These are phyloP conservation scores for Xylaria sp. DNA, from an alignment of 2,329 filamentous ascomycete species.

Conservation along the genomic window DNA sequence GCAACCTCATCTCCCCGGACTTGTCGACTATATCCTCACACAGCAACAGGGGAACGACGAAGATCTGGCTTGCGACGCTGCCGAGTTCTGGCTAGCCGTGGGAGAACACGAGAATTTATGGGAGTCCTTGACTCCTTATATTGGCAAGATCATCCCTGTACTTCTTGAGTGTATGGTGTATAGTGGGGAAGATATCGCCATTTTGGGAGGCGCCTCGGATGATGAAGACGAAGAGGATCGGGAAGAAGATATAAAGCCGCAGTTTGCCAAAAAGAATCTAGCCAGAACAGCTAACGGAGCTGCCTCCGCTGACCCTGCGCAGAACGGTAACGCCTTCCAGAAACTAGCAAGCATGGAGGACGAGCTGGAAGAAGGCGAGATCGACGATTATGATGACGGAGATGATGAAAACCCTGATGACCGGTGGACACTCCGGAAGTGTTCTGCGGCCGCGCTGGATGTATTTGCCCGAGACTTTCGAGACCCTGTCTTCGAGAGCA, in stretches of 20 bases:
- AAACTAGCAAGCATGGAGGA: slow-evolving; percentile 68
- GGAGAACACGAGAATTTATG: slow-evolving; percentile 86
- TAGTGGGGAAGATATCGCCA: slow-evolving; percentile 87
- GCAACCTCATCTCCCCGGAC: slow-evolving; percentile 80
- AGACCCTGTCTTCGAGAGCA: slow-evolving; percentile 84
- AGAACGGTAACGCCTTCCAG: slow-evolving; percentile 61
- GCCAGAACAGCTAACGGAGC: slow-evolving; percentile 63
- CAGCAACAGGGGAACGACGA: slow-evolving; percentile 90
- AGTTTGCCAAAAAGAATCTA: slow-evolving; percentile 76
- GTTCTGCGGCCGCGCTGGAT: slow-evolving; percentile 92
- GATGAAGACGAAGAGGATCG: slow-evolving; percentile 93
- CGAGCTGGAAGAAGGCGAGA: slow-evolving; percentile 85
- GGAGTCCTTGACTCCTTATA: slow-evolving; percentile 75
- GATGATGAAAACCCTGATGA: slow-evolving; percentile 87
- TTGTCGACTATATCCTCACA: slow-evolving; percentile 90
- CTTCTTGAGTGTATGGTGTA: slow-evolving; percentile 96
- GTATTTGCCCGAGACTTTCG: slow-evolving; percentile 92
- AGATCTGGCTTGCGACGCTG: slow-evolving; percentile 89
- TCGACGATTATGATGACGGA: slow-evolving; percentile 75
- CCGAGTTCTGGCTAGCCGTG: slow-evolving; percentile 95
- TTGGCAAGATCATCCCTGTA: slow-evolving; percentile 86
- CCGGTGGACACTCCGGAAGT: slow-evolving; percentile 94
- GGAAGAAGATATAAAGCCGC: slow-evolving; percentile 87
- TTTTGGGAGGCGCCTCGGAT: slow-evolving; percentile 81
- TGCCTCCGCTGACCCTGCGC: slow-evolving; percentile 55